These are phyloP conservation scores for Solanum paucissectum DNA, from an alignment of 257 asterid genomes.

Conservation along the genomic window DNA sequence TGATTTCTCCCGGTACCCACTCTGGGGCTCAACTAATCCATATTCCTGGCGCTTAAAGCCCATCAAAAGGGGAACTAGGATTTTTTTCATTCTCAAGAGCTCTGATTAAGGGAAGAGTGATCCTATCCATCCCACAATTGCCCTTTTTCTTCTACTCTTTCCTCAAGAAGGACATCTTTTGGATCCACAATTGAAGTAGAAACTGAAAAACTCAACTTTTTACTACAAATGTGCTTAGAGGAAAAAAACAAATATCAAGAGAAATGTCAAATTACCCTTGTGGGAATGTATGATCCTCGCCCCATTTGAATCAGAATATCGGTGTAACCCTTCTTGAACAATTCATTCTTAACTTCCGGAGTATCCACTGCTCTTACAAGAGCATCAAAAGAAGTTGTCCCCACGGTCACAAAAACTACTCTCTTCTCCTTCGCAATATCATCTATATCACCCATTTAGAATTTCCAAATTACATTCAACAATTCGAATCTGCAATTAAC, in stretches of 20 bases:
- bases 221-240: background rate
- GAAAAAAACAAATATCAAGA: background rate
- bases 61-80: background rate
- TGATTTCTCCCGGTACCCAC: background rate
- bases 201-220: background rate
- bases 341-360: conserved; percentile 46
- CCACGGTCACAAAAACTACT: conserved; percentile 79
- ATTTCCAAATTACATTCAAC: background rate
- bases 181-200: background rate
- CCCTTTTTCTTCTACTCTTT: background rate
- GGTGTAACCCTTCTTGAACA: conserved; percentile 58
- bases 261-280: conserved; percentile 36
- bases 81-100: background rate
- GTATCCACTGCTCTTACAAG: conserved; percentile 76
- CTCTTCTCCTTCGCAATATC: conserved; percentile 28
- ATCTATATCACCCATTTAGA: conserved; percentile 31
- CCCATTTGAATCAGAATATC: conserved; percentile 88
- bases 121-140: background rate
- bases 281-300: conserved; percentile 69
- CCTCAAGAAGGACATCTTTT: background rate
- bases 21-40: background rate
- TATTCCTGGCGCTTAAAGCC: background rate
- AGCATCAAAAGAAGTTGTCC: conserved; percentile 84
- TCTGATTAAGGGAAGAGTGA: background rate
- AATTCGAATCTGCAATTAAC: background rate